Base-by-base conservation (phyloP, 2,329 filamentous ascomycete species). In the Exophiala sp. region DNA sequence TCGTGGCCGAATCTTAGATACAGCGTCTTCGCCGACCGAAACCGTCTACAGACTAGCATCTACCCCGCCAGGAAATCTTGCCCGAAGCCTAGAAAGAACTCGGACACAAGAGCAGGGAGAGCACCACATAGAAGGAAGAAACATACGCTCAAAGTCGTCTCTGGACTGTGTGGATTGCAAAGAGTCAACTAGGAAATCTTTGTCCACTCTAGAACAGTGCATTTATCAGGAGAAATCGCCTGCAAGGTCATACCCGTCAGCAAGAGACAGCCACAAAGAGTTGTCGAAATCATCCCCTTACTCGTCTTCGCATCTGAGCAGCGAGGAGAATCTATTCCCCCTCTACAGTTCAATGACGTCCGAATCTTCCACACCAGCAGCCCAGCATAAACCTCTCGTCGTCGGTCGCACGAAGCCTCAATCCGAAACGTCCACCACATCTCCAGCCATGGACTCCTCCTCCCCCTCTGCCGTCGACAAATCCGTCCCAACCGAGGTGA, bases 361-460 rank as follows among this genome's bases (percentile, higher is more conserved):
- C 50, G 53, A 56, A 41, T 30, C 42, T n/a, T 47, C 55, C 11
- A 44, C 55, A 9, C 21, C 50, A 22, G 50, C 57, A 13, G 58
- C 58, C 22, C 52, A 60, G 44, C 58, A 60, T 45, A 60, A 55
- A 46, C 55, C 58, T 35, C 55, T 60, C 14, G 58, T 60, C 19
- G 58, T 60, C n/a, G 58, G 58, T 23, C 58, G 58, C 39, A 60
- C 57, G n/a, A 60, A 60, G 52, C 58, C 58, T 34, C 55, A 43
- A 43, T 18, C 54, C 29, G 45, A 47, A 19, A 29, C 39, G 1
- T 22, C 48, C 14, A 45, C 50, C 5, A 46, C 46, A n/a, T n/a
- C 38, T 11, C 8, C 38, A 24, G 22, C 38, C 19, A 41, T 41
- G 40, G 53, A 52, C 42, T 29, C 42, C 29, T 37, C 34, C 37